Evolutionary conservation across 768 basidiomycete genomes (phyloP), one percentile per base, ranked within the genome.

Genomic region (Amanita brunnescens): DNA sequence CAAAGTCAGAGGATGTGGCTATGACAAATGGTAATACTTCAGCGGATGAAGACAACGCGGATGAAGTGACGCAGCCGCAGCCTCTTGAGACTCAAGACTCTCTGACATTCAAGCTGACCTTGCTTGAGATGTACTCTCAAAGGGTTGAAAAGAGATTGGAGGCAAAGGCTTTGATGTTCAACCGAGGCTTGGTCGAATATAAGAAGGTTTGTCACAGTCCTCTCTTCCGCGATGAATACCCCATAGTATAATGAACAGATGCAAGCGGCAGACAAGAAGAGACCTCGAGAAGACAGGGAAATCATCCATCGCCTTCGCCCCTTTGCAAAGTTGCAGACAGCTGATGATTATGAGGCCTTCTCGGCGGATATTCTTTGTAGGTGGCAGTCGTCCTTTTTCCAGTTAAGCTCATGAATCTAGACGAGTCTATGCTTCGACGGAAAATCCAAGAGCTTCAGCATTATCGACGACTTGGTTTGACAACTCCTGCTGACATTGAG

Each of bases 61-160:
- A 88, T 47, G 85, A 88, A 63, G 73, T 74, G 39, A 78, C 74
- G 42, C 80, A 80, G 56, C 87, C 87, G 2, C 83, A 82, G 20
- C 88, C 90, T 0, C 78, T 85, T 47, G 95, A 98, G 65, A 91
- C 88, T 1, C 71, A 76, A 34, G 83, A 87, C 29, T 95, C 93
- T 16, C 70, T 96, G 20, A 74, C 78, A 14, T 87, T 97, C 71
- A 99, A 99, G 70, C 70, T 96, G 37, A 83, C 87, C 0, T 64
- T 97, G 49, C 68, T 97, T 52, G 90, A 96, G 64, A 90, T 91
- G 72, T 99, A 97, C 69, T 81, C 79, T 56, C 89, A 92, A 53
- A 83, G 90, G 45, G 76, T 97, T 8, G 87, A 90, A 54, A 91
- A 87, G 67, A 78, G 95, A 37, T 68, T 81, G 48, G 88, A 93